Evolutionary conservation across 2,329 filamentous ascomycete species (phyloP).

Genomic region (Paecilomyces fulvus): DNA sequence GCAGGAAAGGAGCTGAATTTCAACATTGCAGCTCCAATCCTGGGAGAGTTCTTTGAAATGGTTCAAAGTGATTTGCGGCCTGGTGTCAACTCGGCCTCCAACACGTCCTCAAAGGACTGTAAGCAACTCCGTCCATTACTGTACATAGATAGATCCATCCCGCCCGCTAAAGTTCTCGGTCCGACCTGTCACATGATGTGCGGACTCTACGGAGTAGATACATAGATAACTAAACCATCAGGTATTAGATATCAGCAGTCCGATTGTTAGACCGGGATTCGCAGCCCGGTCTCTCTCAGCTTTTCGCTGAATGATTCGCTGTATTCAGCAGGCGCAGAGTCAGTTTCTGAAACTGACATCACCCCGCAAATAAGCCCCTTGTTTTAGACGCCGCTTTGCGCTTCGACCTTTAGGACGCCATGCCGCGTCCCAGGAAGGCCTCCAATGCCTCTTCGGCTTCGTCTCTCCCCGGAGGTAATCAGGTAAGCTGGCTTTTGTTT

Average conservation of each 20-base stretch:
- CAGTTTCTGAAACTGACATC: neutral
- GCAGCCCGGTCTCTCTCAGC: neutral
- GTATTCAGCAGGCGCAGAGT: neutral
- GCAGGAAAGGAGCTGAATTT: neutral
- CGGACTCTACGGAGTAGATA: neutral
- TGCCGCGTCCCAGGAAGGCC: conserved; percentile 32
- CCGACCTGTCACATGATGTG: neutral
- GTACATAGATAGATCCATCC: neutral
- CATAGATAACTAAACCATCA: neutral
- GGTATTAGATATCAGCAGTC: neutral
- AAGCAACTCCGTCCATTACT: no score
- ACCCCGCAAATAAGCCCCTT: neutral
- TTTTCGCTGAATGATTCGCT: neutral
- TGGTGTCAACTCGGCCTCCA: neutral
- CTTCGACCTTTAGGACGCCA: conserved; percentile 8
- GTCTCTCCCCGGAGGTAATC: conserved; percentile 30
- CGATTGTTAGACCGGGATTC: neutral
- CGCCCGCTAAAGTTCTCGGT: neutral
- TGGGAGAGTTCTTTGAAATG: neutral
- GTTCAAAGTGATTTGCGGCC: neutral
- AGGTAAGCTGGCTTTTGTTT: conserved; percentile 19
- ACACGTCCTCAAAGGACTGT: neutral
- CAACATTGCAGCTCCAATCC: neutral
- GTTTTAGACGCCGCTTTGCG: neutral
- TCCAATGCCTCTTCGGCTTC: conserved; percentile 32